Base-by-base conservation (phyloP, 352 stramenopile species). In the Phytophthora macrochlamydospora region DNA sequence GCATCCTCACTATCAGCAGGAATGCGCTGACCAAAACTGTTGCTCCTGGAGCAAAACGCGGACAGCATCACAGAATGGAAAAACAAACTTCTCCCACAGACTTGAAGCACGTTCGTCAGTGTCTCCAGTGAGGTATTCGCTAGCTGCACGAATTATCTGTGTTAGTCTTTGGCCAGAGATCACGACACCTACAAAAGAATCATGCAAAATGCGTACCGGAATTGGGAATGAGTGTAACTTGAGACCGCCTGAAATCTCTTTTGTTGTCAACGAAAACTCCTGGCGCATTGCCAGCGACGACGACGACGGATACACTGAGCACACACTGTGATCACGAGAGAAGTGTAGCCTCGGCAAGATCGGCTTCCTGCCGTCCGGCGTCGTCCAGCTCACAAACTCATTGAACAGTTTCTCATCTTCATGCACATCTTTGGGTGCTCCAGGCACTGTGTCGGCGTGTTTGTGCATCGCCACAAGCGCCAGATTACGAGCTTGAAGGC, bases 341-440 rank as follows among this genome's bases (percentile, higher is more conserved):
- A 94, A 96, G 54, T 93, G 85, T 4, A 93, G 72, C 7, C 89
- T 71, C 0, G 85, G 86, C 4, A 79, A 73, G 62, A 96, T 90
- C 14, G 78, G 71, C 38, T 92, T 92, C 59, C 78, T 79, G 3
- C 78, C 69, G 43, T 92, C 85, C 0, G 78, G 70, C 2, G 75
- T 62, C n/a, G 70, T 81, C 86, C 85, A 93, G 57, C 79, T 93
- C 51, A 94, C 83, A 51, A 96, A 93, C 53, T 94, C 83, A 53
- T 94, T 94, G 46, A 94, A 96, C 8, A 81, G 54, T 43, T 88
- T 91, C 52, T 96, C 86, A 9, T 95, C 85, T 65, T 93, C 85
- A 31, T 84, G 67, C 0, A 69, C 31, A 50, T 87, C 78, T 56
- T 66, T 78, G 2, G 59, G 28, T n/a, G 64, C 51, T 43, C 53